Base-by-base conservation (phyloP, 2,329 filamentous ascomycete genomes). In the Ophiostoma angusticollis region DNA sequence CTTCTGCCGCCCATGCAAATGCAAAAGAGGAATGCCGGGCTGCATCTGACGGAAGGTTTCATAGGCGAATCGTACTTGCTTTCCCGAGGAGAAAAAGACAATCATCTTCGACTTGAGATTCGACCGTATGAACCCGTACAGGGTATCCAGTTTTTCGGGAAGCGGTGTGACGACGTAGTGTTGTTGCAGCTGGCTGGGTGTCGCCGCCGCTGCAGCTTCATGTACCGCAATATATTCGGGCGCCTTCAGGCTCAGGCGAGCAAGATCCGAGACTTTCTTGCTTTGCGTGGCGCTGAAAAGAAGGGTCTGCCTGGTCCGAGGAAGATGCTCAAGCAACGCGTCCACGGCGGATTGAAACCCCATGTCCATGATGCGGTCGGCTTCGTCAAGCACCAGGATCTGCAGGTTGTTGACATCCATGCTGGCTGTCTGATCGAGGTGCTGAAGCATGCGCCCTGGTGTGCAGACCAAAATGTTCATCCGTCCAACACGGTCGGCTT, bases 391-490 rank as follows among this genome's bases (percentile, higher is more conserved):
- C 0, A 98, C 87, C 36, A 98, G 65, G 57, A 98, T 83, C 61
- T 93, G 84, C 47, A 98, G 59, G 55, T 93, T 91, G 56, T 91
- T 81, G 46, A 89, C 82, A 47, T 89, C 85, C 54, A 98, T 82
- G 14, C 80, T 78, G 1, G 85, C 84, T 0, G 89, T 96, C 64
- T 95, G 87, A 53, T 93, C 89, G 52, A 98, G 67, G 58, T 98
- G 91, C 60, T 98, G 91, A 50, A 96, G 63, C 71, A 98, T 93
- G 25, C 91, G 76, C 2, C 91, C 91, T 0, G 91, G 91, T 1
- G 91, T 98, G 53, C 87, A 93, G 9, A 98, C 85, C 19, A 98
- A 63, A 34, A 98, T 96, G 56, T 96, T 98, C 89, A 98, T 96
- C 47, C 85, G 75, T 3, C 76, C 74, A 44, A 98, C 57, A 24